phyloP scores from a whole-genome alignment of 179 eudicot species.

The Spinacia oleracea region DNA sequence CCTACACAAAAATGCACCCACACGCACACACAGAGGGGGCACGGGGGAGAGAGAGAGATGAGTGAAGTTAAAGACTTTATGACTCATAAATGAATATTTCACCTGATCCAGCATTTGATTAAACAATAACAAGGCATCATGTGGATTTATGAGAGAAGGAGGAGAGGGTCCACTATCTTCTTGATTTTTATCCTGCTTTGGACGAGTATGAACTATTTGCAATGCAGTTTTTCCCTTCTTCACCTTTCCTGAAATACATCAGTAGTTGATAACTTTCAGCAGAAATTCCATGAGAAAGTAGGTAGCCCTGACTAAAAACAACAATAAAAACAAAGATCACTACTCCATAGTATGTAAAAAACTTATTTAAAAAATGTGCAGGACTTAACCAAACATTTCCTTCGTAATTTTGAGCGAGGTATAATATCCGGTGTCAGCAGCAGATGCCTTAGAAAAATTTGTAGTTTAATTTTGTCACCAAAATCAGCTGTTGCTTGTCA shows the following conservation, averaged over 20 bases:
- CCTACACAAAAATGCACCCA: not conserved
- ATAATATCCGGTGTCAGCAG: too few relatives aligned
- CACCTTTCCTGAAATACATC: slow-evolving; percentile 57
- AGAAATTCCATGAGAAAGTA: slow-evolving; percentile 2
- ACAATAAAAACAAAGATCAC: not conserved
- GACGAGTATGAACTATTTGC: slow-evolving; percentile 59
- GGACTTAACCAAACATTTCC: not conserved
- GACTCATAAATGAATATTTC: not conserved
- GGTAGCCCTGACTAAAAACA: not conserved
- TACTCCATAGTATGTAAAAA: not conserved
- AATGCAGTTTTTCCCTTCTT: slow-evolving; percentile 58
- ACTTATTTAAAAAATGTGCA: not conserved
- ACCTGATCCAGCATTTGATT: slow-evolving; percentile 85
- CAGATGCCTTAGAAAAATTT: not conserved
- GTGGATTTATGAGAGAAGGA: slow-evolving; percentile 51
- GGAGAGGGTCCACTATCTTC: slow-evolving; percentile 44
- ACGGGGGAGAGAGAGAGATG: not conserved
- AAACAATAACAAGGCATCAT: slow-evolving; percentile 59
- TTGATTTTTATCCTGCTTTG: slow-evolving; percentile 37
- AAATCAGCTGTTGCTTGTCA: not conserved
- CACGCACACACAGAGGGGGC: not conserved
- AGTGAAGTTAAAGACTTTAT: not conserved
- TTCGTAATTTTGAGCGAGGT: not conserved
- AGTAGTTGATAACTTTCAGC: slow-evolving; percentile 4
- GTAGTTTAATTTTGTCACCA: not conserved